A percentile compares a stretch with the other conserved stretches of the same genome.
phyloP scores from a whole-genome alignment of 164 flowering plant species.

The Umbilicus rupestris region DNA sequence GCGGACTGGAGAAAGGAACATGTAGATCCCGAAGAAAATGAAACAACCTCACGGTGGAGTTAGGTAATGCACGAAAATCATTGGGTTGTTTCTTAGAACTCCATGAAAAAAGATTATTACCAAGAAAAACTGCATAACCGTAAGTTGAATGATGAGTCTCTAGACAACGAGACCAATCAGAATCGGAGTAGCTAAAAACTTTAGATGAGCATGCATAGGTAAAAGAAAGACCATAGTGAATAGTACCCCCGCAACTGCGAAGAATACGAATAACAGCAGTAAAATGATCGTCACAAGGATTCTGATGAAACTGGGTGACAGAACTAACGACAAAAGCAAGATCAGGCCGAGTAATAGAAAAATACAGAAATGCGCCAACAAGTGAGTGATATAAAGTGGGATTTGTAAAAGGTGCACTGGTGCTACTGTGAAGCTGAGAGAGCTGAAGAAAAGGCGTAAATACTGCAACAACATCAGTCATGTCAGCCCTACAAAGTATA shows the following conservation, averaged over 20 bases:
- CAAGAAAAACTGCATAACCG: background rate
- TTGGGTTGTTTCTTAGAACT: conserved; percentile 7
- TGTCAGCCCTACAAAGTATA: too few relatives aligned
- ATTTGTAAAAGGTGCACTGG: background rate
- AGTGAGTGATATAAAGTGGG: background rate
- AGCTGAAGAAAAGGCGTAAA: too few relatives aligned
- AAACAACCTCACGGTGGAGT: conserved; percentile 7
- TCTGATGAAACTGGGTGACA: background rate
- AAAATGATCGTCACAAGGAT: background rate
- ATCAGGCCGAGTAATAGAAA: too few relatives aligned
- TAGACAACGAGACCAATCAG: conserved; percentile 4
- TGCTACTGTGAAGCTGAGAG: too few relatives aligned
- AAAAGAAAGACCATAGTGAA: background rate
- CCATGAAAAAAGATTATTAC: background rate
- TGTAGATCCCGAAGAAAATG: background rate
- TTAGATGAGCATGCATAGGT: too few relatives aligned
- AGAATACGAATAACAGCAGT: background rate
- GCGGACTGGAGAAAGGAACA: background rate
- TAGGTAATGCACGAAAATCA: background rate
- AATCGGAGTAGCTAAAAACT: background rate
- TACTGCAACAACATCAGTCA: too few relatives aligned
- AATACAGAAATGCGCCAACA: background rate
- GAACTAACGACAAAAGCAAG: too few relatives aligned
- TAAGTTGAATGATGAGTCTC: background rate
- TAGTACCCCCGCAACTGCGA: background rate